phyloP scores from a whole-genome alignment of 1,284 basidiomycete genomes.

The Schizopora paradoxa region DNA sequence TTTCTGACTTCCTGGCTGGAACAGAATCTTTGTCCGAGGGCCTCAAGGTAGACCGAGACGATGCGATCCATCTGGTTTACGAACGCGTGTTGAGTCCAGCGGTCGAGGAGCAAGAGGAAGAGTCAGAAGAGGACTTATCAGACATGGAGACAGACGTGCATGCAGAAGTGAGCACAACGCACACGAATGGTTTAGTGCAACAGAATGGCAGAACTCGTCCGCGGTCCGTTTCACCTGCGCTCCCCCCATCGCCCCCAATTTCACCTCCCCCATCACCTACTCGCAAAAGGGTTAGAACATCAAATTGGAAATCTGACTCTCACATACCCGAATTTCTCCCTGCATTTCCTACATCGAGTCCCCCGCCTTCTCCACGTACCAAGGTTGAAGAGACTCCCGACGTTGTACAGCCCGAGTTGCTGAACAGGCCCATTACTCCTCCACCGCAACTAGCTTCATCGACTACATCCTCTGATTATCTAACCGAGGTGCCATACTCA shows the following conservation, averaged over 20 bases:
- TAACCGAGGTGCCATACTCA: constrained; percentile 61
- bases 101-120: constrained; percentile 21
- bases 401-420: constrained; percentile 1
- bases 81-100: constrained; percentile 36
- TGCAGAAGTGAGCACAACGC: constrained; percentile 20
- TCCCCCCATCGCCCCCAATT: constrained; percentile 45
- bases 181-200: constrained; percentile 15
- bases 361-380: constrained; percentile 30
- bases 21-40: constrained; percentile 60
- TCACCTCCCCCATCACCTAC: constrained; percentile 49
- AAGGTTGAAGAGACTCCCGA: constrained; percentile 24
- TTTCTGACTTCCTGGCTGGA: too few species aligned
- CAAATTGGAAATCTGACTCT: constrained; percentile 53
- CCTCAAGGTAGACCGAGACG: constrained; percentile 45
- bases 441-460: constrained; percentile 41
- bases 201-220: constrained; percentile 4
- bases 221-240: constrained; percentile 16
- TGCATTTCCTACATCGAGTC: constrained; percentile 47
- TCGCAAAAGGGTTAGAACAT: constrained; percentile 49
- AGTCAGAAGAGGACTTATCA: constrained; percentile 28
- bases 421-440: constrained; percentile 20
- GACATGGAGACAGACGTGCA: constrained; percentile 20
- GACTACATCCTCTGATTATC: constrained; percentile 52
- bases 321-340: constrained; percentile 63
- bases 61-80: constrained; percentile 52